phyloP scores from a whole-genome alignment of 129 eudicot species.

The Deinandra increscens region DNA sequence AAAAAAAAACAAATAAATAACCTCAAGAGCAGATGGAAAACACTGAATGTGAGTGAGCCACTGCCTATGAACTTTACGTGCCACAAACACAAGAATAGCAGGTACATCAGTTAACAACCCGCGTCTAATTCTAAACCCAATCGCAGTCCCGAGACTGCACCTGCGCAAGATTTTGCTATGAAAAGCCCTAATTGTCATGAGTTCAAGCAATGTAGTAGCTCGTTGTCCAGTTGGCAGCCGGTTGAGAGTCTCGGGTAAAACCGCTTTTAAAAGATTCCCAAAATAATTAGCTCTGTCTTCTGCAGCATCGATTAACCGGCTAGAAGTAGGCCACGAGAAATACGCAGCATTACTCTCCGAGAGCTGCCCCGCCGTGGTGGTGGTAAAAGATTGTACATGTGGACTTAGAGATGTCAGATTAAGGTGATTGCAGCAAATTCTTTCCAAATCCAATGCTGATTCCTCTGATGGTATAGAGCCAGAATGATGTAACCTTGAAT shows the following conservation, averaged over 20 bases:
- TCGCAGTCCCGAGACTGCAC: slow-evolving; percentile 79
- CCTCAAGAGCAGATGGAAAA: slow-evolving; percentile 82
- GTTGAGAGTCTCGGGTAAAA: slow-evolving; percentile 70
- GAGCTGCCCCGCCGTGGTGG: slow-evolving; percentile 54
- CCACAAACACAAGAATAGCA: slow-evolving; percentile 85
- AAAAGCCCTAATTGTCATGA: slow-evolving; percentile 84
- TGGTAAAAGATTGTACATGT: slow-evolving; percentile 47
- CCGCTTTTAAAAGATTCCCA: slow-evolving; percentile 77
- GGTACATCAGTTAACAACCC: slow-evolving; percentile 73
- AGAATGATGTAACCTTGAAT: slow-evolving; percentile 46
- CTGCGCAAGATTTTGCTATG: slow-evolving; percentile 70
- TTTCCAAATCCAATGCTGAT: slow-evolving; percentile 67
- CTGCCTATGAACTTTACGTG: slow-evolving; percentile 68
- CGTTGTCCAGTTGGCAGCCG: slow-evolving; percentile 67
- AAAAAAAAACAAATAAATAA: slow-evolving; percentile 6
- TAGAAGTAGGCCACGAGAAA: slow-evolving; percentile 83
- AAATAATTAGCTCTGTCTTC: slow-evolving; percentile 77
- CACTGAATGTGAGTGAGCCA: slow-evolving; percentile 69
- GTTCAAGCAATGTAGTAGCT: slow-evolving; percentile 73
- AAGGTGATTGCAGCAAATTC: slow-evolving; percentile 38
- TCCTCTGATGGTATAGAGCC: slow-evolving; percentile 70
- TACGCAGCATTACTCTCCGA: slow-evolving; percentile 71
- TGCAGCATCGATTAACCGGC: slow-evolving; percentile 58
- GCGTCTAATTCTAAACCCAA: slow-evolving; percentile 62
- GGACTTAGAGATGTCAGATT: slow-evolving; percentile 44